Evolutionary conservation across 345 rosid genomes (phyloP), one percentile per base, ranked within the genome.

Genomic region (Alliaria petiolata): DNA sequence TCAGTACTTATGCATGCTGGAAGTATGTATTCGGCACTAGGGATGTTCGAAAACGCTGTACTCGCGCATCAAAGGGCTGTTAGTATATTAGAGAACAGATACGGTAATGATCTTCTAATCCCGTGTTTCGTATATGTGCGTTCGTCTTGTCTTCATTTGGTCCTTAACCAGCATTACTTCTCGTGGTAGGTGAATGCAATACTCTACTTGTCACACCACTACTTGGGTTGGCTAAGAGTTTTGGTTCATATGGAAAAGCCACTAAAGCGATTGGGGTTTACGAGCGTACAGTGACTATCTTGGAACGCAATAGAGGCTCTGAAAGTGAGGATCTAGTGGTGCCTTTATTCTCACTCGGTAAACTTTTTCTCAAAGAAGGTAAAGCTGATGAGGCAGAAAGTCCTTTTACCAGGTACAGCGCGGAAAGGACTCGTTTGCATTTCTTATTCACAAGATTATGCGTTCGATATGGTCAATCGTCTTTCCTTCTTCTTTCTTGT

Each of bases 211-310:
- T 89, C 82, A 75, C 85, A 52, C 86, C 97, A 17, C 79, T 93
- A 55, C 79, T 90, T 84, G 97, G 90, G 53, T 67, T 87, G 78
- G 97, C 97, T 51, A 90, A 93, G 85, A 84, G 82, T 80, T 80
- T 87, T 55, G 81, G 81, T 74, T 88, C 80, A 16, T 49, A 80
- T 51, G 87, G 95, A 75, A 86, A 82, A 80, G 76, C 81, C 33
- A 69, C 71, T 34, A 83, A 83, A 79, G 97, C 96, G 0, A 74
- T 79, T 7, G 83, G 81, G 38, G 61, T 65, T 43, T 90, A 93
- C 64, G 77, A 82, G 54, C 87, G 78, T 64, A 83, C 72, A 5
- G 80, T 90, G 64, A 51, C 44, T 56, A 84, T 90, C 72, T 80
- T 89, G 79, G 93, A 93, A 80, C 69, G 56, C n/a, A 77, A 63